Evolutionary conservation across 2,329 filamentous ascomycete species (phyloP), one percentile per base, ranked within the genome.

Genomic region (Hymenoscyphus occultus): DNA sequence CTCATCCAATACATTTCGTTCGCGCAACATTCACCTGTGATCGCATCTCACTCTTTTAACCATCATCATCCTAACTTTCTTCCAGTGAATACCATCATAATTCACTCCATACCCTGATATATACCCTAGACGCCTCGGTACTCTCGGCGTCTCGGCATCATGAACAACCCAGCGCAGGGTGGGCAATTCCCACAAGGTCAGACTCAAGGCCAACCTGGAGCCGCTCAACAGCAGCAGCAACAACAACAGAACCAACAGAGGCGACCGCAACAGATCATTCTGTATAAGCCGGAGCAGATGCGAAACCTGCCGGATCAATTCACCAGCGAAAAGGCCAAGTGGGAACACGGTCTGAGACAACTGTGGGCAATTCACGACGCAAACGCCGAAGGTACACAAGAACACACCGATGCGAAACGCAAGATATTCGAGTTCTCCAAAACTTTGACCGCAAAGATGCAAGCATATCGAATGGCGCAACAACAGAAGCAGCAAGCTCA

Each of bases 391-490:
- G 82, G 83, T 28, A 84, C 83, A 3, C 70, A 72, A 0, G 80
- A 83, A 28, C 81, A 87, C 57, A 74, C 79, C 31, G 77, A 78
- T 0, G 85, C 86, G 0, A 82, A 81, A 68, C 80, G 80, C 51
- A 88, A 87, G 76, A 83, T 89, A 28, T 74, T 78, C 6, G 85
- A 88, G 9, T 89, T 89, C 72, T 85, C 86, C 0, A 80, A 80
- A 56, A 86, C 85, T 75, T 79, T 89, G 1, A 75, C 80, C 2
- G 75, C 74, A 0, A 88, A 86, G 74, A 79, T 86, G 5, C 79
- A 82, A 61, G 73, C 74, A 60, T 63, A 64, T 31, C 60, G 62
- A 32, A 51, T 56, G 19, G 65, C 70, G 42, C 68, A 70, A 64
- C 64, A 63, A 28, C 65, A 71, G 54, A 63, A 64, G 45, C 67